Evolutionary conservation across 2,329 filamentous ascomycete species (phyloP).

Genomic region (Ceratocystis diversiconidia): DNA sequence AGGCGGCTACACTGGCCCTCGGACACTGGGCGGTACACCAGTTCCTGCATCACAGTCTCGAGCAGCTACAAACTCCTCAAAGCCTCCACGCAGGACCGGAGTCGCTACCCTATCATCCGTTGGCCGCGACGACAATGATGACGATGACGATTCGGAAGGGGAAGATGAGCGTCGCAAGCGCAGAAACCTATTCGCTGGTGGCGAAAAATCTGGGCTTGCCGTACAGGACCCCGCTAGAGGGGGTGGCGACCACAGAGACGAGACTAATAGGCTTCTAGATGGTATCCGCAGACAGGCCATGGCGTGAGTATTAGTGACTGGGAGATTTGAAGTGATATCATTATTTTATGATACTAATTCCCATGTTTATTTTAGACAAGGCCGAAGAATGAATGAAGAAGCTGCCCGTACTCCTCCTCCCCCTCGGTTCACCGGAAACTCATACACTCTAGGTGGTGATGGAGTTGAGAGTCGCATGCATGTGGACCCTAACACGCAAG

Average conservation of each 20-base stretch:
- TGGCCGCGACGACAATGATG: constrained; percentile 26
- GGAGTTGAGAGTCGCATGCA: constrained; percentile 56
- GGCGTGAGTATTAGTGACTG: constrained; percentile 32
- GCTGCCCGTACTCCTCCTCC: constrained; percentile 33
- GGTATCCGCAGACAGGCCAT: constrained; percentile 51
- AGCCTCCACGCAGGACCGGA: constrained; percentile 40
- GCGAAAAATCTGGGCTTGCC: constrained; percentile 65
- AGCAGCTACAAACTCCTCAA: constrained; percentile 24
- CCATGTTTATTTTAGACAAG: not conserved
- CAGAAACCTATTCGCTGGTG: constrained; percentile 65
- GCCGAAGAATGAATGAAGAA: constrained; percentile 9
- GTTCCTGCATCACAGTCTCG: constrained; percentile 30
- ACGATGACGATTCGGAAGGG: constrained; percentile 42
- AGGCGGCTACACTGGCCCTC: constrained; percentile 42
- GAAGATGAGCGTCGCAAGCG: constrained; percentile 44
- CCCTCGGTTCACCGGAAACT: constrained; percentile 52
- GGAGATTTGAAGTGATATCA: not conserved
- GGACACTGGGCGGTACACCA: constrained; percentile 49
- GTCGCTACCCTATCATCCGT: constrained; percentile 46
- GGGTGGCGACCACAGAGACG: constrained; percentile 18
- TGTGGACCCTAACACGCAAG: constrained; percentile 40
- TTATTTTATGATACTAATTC: not conserved
- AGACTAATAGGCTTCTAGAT: constrained; percentile 36
- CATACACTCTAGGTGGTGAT: constrained; percentile 66
- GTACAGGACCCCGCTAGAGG: constrained; percentile 47